Evolutionary conservation across 1,284 basidiomycete species (phyloP).

Genomic region (Puccinia triticina): DNA sequence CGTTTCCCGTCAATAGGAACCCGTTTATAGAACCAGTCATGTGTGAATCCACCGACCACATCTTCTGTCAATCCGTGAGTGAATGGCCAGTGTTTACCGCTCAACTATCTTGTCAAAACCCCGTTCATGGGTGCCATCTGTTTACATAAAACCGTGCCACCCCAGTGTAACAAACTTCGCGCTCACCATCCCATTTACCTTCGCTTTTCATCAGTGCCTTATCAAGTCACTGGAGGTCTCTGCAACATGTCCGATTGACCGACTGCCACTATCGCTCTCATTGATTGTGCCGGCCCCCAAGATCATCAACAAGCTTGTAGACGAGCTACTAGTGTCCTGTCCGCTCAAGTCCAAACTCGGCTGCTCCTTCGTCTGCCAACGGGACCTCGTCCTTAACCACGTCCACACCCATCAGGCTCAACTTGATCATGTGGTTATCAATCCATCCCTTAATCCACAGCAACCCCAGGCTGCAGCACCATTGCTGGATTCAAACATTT

Average conservation of each 20-base stretch:
- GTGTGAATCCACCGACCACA: slow-evolving; percentile 47
- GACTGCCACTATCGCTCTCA: slow-evolving; percentile 44
- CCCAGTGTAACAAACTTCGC: background rate
- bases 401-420: background rate
- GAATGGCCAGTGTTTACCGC: background rate
- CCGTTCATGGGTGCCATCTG: background rate
- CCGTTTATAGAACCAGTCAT: slow-evolving; percentile 41
- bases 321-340: slow-evolving; percentile 52
- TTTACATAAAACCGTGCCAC: background rate
- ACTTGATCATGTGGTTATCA: background rate
- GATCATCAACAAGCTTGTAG: slow-evolving; percentile 53
- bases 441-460: background rate
- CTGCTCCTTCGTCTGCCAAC: slow-evolving; percentile 40
- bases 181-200: background rate
- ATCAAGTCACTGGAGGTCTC: slow-evolving; percentile 50
- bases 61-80: slow-evolving; percentile 39
- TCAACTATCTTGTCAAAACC: background rate
- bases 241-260: slow-evolving; percentile 54
- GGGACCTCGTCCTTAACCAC: slow-evolving; percentile 13
- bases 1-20: background rate
- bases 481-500: background rate
- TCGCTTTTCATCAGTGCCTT: slow-evolving; percentile 41
- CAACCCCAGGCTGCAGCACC: background rate
- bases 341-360: slow-evolving; percentile 29
- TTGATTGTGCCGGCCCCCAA: slow-evolving; percentile 46